Evolutionary conservation across 257 asterid species (phyloP), one percentile per base, ranked within the genome.

Genomic region (Nicotiana obtusifolia): DNA sequence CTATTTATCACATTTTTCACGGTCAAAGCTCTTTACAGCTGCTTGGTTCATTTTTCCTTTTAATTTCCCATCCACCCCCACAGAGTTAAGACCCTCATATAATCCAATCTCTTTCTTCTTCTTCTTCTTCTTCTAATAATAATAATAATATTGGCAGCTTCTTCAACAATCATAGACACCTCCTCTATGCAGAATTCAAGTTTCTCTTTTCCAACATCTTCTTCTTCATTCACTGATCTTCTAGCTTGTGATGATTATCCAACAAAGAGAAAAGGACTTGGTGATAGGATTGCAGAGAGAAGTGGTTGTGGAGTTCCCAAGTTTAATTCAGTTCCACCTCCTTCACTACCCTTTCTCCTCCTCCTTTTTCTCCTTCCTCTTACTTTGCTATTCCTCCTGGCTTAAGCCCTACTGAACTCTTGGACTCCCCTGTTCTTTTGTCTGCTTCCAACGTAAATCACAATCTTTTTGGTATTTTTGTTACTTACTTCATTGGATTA

Each of bases 371-470:
- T 4, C 97, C 97, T 62, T 93, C 97, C 7, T 93, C 97, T 62
- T 91, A 88, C 89, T 95, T 95, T 64, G 86, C 97, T 57, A 87
- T 95, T 28, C 98, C 98, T 10, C 96, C 89, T 11, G 98, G 99
- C 8, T 81, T 95, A 80, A 93, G 92, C 90, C 94, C 98, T 0
- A 81, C 97, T 19, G 97, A 88, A 77, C 92, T 95, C 31, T 66
- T 95, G 82, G 99, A 95, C 47, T 95, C 99, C 7, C 98, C 98
- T 1, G 88, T 95, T 86, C 95, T 95, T 31, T 90, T 89, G 5
- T 88, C 91, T 4, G 61, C 85, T 33, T 90, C 95, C 20, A 76
- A 84, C 73, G 98, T 93, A 68, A 64, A 20, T 53, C n/a, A 14
- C 53, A 41, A 8, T 5, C 17, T 49, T 14, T 82, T 56, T 49